phyloP scores from a whole-genome alignment of 352 stramenopile genomes.

The Pelagophyceae sp. region DNA sequence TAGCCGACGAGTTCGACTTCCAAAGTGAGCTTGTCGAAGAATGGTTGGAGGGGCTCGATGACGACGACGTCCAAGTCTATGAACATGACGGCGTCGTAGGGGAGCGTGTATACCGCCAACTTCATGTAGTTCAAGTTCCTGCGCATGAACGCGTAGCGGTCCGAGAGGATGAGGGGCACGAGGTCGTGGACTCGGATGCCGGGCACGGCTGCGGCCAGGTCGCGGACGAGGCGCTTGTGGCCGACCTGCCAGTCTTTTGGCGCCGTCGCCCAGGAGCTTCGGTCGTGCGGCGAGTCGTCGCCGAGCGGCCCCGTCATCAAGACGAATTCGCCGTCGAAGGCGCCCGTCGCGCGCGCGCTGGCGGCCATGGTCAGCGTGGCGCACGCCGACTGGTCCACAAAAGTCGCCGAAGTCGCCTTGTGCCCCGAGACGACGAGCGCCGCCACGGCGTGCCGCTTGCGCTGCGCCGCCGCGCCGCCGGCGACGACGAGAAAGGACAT shows the following conservation, averaged over 20 bases:
- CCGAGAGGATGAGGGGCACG: background rate
- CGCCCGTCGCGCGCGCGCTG: background rate
- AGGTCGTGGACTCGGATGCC: background rate
- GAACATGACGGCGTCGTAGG: background rate
- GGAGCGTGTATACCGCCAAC: background rate
- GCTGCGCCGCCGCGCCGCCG: background rate
- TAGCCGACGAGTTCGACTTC: conserved; percentile 1
- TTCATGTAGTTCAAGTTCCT: conserved; percentile 20
- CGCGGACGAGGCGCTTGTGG: background rate
- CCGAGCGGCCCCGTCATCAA: conserved; percentile 3
- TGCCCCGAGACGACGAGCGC: conserved; percentile 7
- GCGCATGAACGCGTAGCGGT: background rate
- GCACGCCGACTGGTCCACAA: conserved; percentile 11
- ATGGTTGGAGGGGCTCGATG: background rate
- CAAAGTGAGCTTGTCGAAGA: background rate
- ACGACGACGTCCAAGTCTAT: conserved; percentile 13
- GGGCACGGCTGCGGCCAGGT: background rate
- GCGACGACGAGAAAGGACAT: background rate
- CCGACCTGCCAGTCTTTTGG: background rate
- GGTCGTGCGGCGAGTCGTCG: background rate
- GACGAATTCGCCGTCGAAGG: background rate
- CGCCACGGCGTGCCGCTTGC: background rate
- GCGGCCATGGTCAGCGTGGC: background rate
- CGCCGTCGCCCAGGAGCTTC: background rate
- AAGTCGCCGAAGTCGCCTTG: background rate